A percentile compares a stretch with the other conserved stretches of the same genome.
phyloP scores from a whole-genome alignment of 495 filamentous ascomycete species.

The Entonaema liquescens region DNA sequence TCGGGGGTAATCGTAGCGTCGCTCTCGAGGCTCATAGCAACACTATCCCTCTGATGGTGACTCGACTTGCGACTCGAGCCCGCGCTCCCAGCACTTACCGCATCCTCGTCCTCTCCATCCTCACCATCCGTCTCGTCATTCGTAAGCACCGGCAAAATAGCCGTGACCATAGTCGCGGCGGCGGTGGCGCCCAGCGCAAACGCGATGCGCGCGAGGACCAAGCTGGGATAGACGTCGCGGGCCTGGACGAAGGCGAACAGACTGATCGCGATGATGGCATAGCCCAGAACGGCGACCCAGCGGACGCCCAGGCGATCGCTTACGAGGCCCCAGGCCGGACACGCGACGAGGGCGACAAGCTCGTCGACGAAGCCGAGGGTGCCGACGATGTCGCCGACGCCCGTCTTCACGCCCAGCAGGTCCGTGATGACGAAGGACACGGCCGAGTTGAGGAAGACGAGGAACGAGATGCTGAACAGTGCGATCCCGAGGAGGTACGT shows the following conservation, averaged over 20 bases:
- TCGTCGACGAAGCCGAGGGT: slow-evolving; percentile 97
- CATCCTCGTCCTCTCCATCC: slow-evolving; percentile 20
- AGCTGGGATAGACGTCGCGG: slow-evolving; percentile 85
- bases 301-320: slow-evolving; percentile 89
- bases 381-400: slow-evolving; percentile 89
- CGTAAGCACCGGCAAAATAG: slow-evolving; percentile 88
- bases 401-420: slow-evolving; percentile 76
- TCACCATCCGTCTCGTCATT: slow-evolving; percentile 38
- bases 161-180: slow-evolving; percentile 95
- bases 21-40: slow-evolving; percentile 66
- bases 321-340: slow-evolving; percentile 90
- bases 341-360: slow-evolving; percentile 86
- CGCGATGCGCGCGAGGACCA: slow-evolving; percentile 83
- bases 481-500: slow-evolving; percentile 91
- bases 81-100: slow-evolving; percentile 5
- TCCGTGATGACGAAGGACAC: slow-evolving; percentile 95
- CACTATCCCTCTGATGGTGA: slow-evolving; percentile 46
- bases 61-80: slow-evolving; percentile 27
- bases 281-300: slow-evolving; percentile 80
- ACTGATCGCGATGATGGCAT: slow-evolving; percentile 77
- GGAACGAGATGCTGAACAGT: slow-evolving; percentile 94
- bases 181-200: slow-evolving; percentile 93
- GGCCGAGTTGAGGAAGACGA: slow-evolving; percentile 95
- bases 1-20: slow-evolving; percentile 71
- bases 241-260: slow-evolving; percentile 86